These are phyloP conservation scores for Adenanthera pavonina DNA, from an alignment of 306 rosid species.

Conservation along the genomic window DNA sequence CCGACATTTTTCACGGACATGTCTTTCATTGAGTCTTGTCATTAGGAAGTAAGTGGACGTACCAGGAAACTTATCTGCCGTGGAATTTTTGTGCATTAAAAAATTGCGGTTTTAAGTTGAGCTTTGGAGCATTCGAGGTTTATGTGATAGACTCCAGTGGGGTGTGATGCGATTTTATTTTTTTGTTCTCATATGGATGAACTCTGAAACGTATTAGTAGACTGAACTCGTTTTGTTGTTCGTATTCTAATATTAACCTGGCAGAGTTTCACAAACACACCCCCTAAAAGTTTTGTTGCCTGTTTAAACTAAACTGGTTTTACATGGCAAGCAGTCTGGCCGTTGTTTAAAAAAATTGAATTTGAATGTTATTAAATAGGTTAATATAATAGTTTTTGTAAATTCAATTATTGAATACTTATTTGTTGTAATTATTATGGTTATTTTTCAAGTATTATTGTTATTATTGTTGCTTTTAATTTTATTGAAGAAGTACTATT, in stretches of 20 bases:
- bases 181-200: background rate
- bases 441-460: background rate
- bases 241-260: background rate
- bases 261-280: background rate
- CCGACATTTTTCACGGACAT: constrained; percentile 15
- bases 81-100: constrained; percentile 12
- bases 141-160: constrained; percentile 23
- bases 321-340: constrained; percentile 26
- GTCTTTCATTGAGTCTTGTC: constrained; percentile 35
- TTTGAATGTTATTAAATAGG: constrained; percentile 25
- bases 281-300: background rate
- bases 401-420: constrained; percentile 1
- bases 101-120: constrained; percentile 20
- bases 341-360: background rate
- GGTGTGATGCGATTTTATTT: constrained; percentile 3
- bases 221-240: background rate
- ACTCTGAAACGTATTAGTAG: constrained; percentile 19
- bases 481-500: constrained; percentile 9
- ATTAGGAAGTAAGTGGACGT: constrained; percentile 28
- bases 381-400: background rate
- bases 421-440: background rate
- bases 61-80: constrained; percentile 9
- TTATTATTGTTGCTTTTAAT: background rate
- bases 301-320: constrained; percentile 7
- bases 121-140: constrained; percentile 32